Percentiles rank a stretch among this genome's conserved stretches.
These are phyloP conservation scores for Naganishia randhawae DNA, from an alignment of 768 basidiomycete species.

Conservation along the genomic window DNA sequence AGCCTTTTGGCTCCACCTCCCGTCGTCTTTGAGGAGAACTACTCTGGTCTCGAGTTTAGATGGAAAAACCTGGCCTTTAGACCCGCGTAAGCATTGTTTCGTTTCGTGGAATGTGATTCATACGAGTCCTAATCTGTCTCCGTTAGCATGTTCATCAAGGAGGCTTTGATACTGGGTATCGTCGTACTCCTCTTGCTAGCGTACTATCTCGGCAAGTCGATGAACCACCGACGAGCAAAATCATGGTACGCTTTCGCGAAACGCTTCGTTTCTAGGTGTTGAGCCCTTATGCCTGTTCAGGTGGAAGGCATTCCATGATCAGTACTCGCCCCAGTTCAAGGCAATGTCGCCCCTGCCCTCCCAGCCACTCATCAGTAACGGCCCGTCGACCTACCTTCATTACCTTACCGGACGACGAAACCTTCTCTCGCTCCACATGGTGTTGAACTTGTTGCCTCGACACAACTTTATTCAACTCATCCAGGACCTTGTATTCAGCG, in stretches of 20 bases:
- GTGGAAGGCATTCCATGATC: slow-evolving; percentile 24
- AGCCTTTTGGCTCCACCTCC: slow-evolving; percentile 13
- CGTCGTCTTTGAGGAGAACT: slow-evolving; percentile 48
- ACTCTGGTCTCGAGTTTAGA: slow-evolving; percentile 68
- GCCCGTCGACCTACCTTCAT: slow-evolving; percentile 72
- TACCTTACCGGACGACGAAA: slow-evolving; percentile 84
- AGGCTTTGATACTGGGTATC: slow-evolving; percentile 59
- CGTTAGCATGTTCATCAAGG: slow-evolving; percentile 58
- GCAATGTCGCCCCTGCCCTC: slow-evolving; percentile 57
- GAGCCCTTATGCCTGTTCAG: slow-evolving; percentile 41
- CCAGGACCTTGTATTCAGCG: slow-evolving; percentile 61
- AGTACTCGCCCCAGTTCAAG: slow-evolving; percentile 62
- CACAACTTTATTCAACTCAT: slow-evolving; percentile 72
- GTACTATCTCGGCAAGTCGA: slow-evolving; percentile 61
- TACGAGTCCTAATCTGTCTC: not conserved
- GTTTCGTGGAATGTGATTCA: not conserved
- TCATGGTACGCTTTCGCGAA: slow-evolving; percentile 58
- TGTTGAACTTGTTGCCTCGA: slow-evolving; percentile 71
- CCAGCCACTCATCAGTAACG: slow-evolving; percentile 60
- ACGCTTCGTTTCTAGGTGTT: not conserved
- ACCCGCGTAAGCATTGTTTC: slow-evolving; percentile 58
- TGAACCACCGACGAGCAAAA: slow-evolving; percentile 62
- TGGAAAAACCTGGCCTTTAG: slow-evolving; percentile 77
- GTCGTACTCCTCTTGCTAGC: slow-evolving; percentile 60
- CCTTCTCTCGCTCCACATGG: slow-evolving; percentile 71